Conservation (phyloP, 306 rosid species). For the Mucuna pruriens region DNA sequence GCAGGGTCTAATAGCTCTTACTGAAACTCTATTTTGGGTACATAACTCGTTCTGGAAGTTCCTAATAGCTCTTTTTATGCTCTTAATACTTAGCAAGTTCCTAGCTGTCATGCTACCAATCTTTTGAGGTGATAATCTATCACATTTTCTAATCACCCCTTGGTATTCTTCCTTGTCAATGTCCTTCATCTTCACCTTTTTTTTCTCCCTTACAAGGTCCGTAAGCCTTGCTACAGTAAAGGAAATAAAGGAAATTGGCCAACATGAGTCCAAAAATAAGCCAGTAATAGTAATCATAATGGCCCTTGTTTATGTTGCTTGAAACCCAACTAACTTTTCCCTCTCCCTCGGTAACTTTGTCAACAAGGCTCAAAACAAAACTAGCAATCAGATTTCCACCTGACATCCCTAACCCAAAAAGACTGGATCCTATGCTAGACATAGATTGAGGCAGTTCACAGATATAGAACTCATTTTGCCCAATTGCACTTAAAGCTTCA, state of each 20-base stretch:
- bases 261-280: background rate
- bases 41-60: no score
- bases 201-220: background rate
- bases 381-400: background rate
- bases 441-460: background rate
- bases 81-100: no score
- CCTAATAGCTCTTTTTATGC: no score
- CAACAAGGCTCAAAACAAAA: background rate
- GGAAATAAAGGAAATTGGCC: background rate
- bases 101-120: no score
- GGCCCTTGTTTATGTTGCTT: background rate
- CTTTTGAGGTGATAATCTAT: no score
- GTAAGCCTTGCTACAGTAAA: background rate
- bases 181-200: no score
- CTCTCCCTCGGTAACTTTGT: background rate
- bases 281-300: background rate
- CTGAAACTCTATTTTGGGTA: no score
- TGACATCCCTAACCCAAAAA: background rate
- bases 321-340: background rate
- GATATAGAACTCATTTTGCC: background rate
- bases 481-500: background rate
- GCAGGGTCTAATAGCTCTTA: no score
- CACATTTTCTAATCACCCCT: background rate
- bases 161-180: background rate
- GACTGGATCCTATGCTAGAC: background rate